phyloP scores from a whole-genome alignment of 2,329 filamentous ascomycete species.

The Sporothrix pallida region DNA sequence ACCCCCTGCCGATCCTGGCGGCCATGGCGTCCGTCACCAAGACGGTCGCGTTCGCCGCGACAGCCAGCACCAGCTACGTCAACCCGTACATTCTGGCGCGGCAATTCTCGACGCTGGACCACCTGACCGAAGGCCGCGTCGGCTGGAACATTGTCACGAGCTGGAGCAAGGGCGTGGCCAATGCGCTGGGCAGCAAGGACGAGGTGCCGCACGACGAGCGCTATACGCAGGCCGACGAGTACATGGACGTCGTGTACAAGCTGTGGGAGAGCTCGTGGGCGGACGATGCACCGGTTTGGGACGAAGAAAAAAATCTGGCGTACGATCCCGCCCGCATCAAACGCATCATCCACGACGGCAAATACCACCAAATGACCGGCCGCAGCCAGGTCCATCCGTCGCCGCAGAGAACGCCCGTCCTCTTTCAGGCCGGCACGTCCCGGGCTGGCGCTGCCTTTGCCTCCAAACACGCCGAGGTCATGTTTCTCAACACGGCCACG shows the following conservation, averaged over 20 bases:
- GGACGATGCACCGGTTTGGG: slow-evolving; percentile 26
- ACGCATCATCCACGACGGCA: slow-evolving; percentile 31
- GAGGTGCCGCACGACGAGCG: slow-evolving; percentile 38
- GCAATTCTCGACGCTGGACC: slow-evolving; percentile 35
- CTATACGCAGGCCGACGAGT: slow-evolving; percentile 38
- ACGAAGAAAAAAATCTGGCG: neutral
- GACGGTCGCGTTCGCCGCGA: slow-evolving; percentile 31
- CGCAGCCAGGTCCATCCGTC: slow-evolving; percentile 27
- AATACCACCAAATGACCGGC: slow-evolving; percentile 31
- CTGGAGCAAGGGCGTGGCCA: slow-evolving; percentile 36
- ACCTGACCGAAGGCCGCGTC: slow-evolving; percentile 35
- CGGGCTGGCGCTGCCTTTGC: slow-evolving; percentile 37
- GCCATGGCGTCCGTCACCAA: slow-evolving; percentile 36
- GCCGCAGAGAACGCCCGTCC: slow-evolving; percentile 36
- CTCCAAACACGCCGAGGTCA: slow-evolving; percentile 38
- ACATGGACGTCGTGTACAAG: slow-evolving; percentile 39
- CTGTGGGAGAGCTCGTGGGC: slow-evolving; percentile 33
- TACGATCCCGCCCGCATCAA: slow-evolving; percentile 30
- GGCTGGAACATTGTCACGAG: slow-evolving; percentile 40
- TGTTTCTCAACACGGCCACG: slow-evolving; percentile 28
- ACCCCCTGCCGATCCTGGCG: slow-evolving; percentile 32
- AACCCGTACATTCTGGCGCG: slow-evolving; percentile 32
- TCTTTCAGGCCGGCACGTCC: slow-evolving; percentile 39
- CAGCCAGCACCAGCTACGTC: slow-evolving; percentile 31
- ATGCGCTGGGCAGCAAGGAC: slow-evolving; percentile 35